Evolutionary conservation across 192 early-diverging fungal species (phyloP).

Genomic region (Piromyces finnis): DNA sequence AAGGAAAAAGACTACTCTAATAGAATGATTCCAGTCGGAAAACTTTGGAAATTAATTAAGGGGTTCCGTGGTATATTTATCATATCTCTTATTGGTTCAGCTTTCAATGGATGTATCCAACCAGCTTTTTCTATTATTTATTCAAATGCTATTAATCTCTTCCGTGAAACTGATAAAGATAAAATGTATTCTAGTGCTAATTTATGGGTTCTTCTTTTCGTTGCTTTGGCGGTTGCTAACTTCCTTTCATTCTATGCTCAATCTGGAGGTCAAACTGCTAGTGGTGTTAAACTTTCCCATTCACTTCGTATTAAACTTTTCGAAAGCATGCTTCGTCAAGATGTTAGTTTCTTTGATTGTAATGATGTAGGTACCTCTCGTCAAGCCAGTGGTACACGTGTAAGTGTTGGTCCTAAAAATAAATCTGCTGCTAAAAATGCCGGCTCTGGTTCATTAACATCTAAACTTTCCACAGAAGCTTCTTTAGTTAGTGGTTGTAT

Average conservation of each 20-base stretch:
- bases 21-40: not conserved
- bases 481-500: conserved; percentile 27
- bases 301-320: not conserved
- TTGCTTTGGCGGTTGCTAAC: not conserved
- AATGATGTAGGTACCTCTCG: not conserved
- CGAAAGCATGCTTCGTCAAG: not conserved
- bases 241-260: not conserved
- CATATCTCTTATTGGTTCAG: not conserved
- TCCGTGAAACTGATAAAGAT: not conserved
- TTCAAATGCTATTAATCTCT: not conserved
- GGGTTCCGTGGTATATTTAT: not conserved
- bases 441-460: conserved; percentile 54
- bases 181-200: not conserved
- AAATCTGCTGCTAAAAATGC: conserved; percentile 4
- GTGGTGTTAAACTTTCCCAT: not conserved
- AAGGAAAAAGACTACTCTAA: not conserved
- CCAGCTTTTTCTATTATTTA: not conserved
- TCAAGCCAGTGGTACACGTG: not conserved
- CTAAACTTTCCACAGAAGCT: conserved; percentile 67
- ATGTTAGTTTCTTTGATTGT: not conserved
- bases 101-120: not conserved
- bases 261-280: not conserved
- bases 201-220: not conserved
- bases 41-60: not conserved
- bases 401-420: not conserved